phyloP scores from a whole-genome alignment of 768 basidiomycete genomes.

The Ramaria sp. region DNA sequence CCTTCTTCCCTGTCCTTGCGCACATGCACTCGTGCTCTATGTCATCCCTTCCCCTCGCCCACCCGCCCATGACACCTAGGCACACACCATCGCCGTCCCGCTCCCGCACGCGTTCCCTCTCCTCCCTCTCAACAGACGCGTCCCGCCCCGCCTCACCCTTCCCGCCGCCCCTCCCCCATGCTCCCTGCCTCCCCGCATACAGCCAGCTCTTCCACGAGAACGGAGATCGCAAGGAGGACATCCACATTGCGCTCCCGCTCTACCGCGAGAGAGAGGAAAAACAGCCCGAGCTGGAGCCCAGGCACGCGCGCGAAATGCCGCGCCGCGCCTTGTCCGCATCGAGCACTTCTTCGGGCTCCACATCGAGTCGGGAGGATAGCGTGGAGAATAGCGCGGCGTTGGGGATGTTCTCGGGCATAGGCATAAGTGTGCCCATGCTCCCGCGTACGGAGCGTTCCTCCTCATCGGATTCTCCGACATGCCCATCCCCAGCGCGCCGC shows the following conservation, averaged over 20 bases:
- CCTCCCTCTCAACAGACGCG: conserved; percentile 5
- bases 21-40: background rate
- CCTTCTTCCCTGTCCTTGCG: background rate
- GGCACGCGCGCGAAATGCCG: background rate
- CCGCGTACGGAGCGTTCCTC: too few species aligned
- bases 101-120: conserved; percentile 8
- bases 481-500: too few species aligned
- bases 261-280: conserved; percentile 25
- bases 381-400: too few species aligned
- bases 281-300: background rate
- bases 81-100: conserved; percentile 6
- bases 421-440: too few species aligned
- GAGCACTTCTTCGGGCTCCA: background rate
- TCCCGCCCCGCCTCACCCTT: background rate
- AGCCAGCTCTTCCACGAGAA: conserved; percentile 68
- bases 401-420: too few species aligned
- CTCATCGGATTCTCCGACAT: too few species aligned
- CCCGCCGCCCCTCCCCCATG: conserved; percentile 13
- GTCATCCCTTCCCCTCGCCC: background rate
- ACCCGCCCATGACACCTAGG: background rate
- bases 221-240: conserved; percentile 64
- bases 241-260: conserved; percentile 48
- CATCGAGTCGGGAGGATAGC: too few species aligned
- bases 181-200: conserved; percentile 50
- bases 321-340: background rate